Percentiles rank a stretch among this genome's conserved stretches.
Conservation (phyloP, 2,329 filamentous ascomycete species). For the Phialophora chinensis region DNA sequence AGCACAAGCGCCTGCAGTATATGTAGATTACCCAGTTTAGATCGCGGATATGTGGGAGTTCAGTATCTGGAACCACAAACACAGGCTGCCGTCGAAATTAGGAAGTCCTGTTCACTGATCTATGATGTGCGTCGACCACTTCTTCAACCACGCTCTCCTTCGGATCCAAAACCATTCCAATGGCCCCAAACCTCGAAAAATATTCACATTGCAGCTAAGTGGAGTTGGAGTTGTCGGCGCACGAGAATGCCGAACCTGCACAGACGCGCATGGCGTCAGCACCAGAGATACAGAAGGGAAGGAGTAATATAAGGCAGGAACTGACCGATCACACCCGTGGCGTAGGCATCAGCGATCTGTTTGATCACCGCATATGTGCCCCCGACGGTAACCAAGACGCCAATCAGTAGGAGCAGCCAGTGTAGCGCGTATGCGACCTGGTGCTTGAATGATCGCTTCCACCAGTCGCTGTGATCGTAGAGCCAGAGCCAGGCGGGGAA, state of each 20-base stretch:
- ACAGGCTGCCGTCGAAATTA: not conserved
- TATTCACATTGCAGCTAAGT: not conserved
- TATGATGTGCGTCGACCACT: not conserved
- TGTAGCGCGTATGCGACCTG: constrained; percentile 51
- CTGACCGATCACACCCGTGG: constrained; percentile 37
- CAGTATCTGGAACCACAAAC: not conserved
- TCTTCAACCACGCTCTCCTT: not conserved
- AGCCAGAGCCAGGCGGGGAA: constrained; percentile 60
- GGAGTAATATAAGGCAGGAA: not conserved
- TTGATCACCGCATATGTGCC: constrained; percentile 51
- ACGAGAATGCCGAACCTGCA: constrained; percentile 40
- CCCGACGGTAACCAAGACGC: constrained; percentile 54
- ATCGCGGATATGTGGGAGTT: not conserved
- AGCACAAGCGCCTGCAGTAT: too few species aligned
- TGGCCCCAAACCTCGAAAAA: not conserved
- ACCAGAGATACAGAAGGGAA: not conserved
- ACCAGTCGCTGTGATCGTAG: constrained; percentile 54
- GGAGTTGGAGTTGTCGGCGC: constrained; percentile 39
- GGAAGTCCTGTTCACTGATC: not conserved
- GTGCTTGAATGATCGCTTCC: constrained; percentile 45
- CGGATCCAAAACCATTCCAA: not conserved
- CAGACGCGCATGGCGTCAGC: constrained; percentile 6
- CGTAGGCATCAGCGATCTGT: constrained; percentile 40
- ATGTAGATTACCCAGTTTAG: too few species aligned
- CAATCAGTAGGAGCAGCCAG: constrained; percentile 51